A percentile compares a stretch with the other conserved stretches of the same genome.
Evolutionary conservation across 2,329 filamentous ascomycete species (phyloP).

Genomic region (Talaromyces sp.): DNA sequence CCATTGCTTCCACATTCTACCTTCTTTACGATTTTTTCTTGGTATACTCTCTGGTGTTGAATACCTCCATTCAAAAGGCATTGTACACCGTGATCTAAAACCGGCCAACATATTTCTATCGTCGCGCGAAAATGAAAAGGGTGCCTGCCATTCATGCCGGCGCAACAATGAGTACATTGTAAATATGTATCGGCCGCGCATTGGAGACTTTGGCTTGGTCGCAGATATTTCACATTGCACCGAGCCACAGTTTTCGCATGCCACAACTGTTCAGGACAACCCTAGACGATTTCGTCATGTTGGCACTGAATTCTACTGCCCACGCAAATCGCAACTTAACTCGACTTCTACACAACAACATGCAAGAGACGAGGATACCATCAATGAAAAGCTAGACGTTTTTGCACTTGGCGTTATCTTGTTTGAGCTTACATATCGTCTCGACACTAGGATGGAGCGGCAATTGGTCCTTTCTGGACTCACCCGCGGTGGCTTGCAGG

Average conservation of each 20-base stretch:
- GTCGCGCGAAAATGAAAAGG: conserved; percentile 43
- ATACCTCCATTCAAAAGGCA: conserved; percentile 58
- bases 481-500: conserved; percentile 19
- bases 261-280: conserved; percentile 17
- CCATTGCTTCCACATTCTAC: conserved; percentile 60
- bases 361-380: conserved; percentile 17
- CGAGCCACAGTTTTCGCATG: conserved; percentile 19
- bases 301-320: conserved; percentile 61
- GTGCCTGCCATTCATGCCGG: conserved; percentile 44
- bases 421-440: conserved; percentile 57
- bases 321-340: conserved; percentile 28
- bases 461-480: conserved; percentile 39
- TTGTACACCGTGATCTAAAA: conserved; percentile 65
- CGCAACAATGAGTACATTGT: conserved; percentile 19
- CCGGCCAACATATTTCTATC: conserved; percentile 65
- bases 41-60: conserved; percentile 60
- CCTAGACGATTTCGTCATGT: conserved; percentile 41
- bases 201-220: conserved; percentile 66
- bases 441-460: conserved; percentile 49
- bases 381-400: conserved; percentile 55
- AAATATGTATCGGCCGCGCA: conserved; percentile 53
- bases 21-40: conserved; percentile 55
- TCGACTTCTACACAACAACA: conserved; percentile 8
- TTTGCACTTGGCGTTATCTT: conserved; percentile 60
- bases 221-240: conserved; percentile 47